phyloP scores from a whole-genome alignment of 73 alveolate genomes.

The Paramecium tetraurelia region DNA sequence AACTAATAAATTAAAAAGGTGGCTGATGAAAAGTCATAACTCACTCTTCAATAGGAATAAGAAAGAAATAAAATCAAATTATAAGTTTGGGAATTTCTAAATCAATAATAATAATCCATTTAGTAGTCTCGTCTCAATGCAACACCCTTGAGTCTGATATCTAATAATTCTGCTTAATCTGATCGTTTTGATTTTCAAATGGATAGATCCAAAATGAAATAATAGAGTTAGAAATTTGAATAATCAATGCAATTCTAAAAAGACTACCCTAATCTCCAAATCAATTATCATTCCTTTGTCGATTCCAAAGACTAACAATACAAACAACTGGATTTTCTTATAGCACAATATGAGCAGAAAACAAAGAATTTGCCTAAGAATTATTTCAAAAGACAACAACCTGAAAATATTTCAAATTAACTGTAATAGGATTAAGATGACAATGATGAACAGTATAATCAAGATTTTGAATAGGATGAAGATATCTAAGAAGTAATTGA shows the following conservation, averaged over 20 bases:
- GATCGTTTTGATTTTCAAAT: not conserved
- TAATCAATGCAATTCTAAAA: not conserved
- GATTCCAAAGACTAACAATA: not conserved
- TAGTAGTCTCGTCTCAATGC: not conserved
- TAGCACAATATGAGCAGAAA: not conserved
- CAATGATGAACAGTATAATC: not conserved
- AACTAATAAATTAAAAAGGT: constrained; percentile 15
- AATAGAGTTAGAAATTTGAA: not conserved
- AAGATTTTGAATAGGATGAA: constrained; percentile 37
- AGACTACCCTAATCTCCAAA: not conserved
- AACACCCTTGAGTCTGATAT: not conserved
- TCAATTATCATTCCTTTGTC: not conserved
- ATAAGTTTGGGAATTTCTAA: constrained; percentile 21
- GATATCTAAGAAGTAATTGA: not conserved
- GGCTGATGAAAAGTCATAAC: not conserved
- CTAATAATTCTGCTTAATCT: constrained; percentile 16
- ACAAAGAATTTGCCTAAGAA: not conserved
- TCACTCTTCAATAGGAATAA: not conserved
- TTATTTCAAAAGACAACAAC: not conserved
- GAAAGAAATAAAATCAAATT: constrained; percentile 20
- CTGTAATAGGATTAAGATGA: not conserved
- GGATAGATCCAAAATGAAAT: not conserved
- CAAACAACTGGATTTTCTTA: not conserved
- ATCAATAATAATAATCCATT: not conserved
- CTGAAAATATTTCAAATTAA: not conserved